These are phyloP conservation scores for Catharanthus roseus DNA, from an alignment of 257 asterid genomes.

Conservation along the genomic window DNA sequence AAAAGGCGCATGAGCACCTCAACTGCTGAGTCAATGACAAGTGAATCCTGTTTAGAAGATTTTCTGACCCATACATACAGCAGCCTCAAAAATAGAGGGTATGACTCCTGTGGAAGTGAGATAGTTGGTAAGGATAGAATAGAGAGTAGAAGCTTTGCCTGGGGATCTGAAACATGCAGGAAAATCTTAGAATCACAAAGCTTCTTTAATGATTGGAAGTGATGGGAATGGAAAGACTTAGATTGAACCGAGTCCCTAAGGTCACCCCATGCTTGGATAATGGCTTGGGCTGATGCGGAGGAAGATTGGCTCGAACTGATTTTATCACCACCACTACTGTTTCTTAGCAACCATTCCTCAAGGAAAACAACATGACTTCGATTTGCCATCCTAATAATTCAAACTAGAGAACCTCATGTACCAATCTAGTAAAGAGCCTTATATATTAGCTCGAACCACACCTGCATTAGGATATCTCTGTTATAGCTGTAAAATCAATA, in stretches of 20 bases:
- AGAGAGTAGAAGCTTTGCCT: conserved; percentile 71
- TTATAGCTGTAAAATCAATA: neutral
- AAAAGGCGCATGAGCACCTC: conserved; percentile 40
- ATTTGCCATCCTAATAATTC: conserved; percentile 48
- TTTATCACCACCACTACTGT: conserved; percentile 25
- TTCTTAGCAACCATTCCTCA: conserved; percentile 71
- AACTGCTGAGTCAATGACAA: conserved; percentile 47
- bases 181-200: conserved; percentile 57
- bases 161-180: conserved; percentile 87
- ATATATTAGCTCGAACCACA: neutral
- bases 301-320: conserved; percentile 32
- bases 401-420: conserved; percentile 28
- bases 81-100: conserved; percentile 66
- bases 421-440: neutral
- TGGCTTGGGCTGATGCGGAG: conserved; percentile 55
- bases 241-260: conserved; percentile 59
- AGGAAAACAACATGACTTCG: conserved; percentile 54
- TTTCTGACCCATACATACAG: conserved; percentile 77
- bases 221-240: conserved; percentile 45
- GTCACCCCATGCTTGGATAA: conserved; percentile 92
- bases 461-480: too few relatives aligned
- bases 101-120: conserved; percentile 53
- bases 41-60: conserved; percentile 57
- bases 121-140: conserved; percentile 51
- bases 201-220: conserved; percentile 51